These are phyloP conservation scores for Nicotiana otophora DNA, from an alignment of 257 asterid genomes.

Conservation along the genomic window DNA sequence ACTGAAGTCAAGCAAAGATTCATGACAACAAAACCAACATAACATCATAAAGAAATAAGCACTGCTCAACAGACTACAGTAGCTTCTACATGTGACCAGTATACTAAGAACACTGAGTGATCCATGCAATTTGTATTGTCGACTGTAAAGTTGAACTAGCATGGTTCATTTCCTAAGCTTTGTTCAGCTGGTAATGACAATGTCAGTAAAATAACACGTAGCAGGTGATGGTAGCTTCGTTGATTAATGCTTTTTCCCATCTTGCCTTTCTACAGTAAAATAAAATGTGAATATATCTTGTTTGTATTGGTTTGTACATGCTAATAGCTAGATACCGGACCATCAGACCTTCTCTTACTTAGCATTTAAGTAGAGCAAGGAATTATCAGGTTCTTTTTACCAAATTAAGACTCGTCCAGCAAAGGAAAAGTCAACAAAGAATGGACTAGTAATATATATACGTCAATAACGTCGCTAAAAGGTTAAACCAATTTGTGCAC, in stretches of 20 bases:
- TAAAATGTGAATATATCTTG: not conserved
- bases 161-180: not conserved
- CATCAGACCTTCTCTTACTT: not conserved
- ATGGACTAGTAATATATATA: not conserved
- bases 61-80: not conserved
- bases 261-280: not conserved
- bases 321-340: not conserved
- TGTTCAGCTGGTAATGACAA: not conserved
- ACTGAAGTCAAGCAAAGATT: not conserved
- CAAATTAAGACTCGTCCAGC: slow-evolving; percentile 1
- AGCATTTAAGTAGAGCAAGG: not conserved
- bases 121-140: not conserved
- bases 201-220: not conserved
- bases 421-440: not conserved
- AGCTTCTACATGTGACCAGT: not conserved
- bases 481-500: not conserved
- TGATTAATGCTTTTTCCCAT: not conserved
- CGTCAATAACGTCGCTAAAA: not conserved
- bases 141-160: not conserved
- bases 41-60: not conserved
- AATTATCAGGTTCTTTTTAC: not conserved
- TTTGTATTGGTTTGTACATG: not conserved
- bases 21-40: not conserved
- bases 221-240: not conserved
- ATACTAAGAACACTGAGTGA: not conserved